Evolutionary conservation across 2,329 filamentous ascomycete genomes (phyloP).

Genomic region (Fusarium secorum): DNA sequence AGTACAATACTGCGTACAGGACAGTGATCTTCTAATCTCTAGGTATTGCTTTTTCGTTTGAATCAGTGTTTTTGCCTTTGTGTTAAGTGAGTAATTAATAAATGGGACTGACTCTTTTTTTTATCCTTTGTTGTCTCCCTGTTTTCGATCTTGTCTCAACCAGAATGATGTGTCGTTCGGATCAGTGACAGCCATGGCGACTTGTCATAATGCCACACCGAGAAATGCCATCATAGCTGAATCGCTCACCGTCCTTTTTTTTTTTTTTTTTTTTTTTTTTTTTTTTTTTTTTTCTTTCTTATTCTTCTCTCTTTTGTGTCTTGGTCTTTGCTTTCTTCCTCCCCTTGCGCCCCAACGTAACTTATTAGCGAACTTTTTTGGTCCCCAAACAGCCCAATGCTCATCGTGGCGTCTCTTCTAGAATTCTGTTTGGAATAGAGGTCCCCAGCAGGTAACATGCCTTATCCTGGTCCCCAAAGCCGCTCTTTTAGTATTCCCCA

Average conservation of each 20-base stretch:
- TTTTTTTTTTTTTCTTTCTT: not conserved
- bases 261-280: constrained; percentile 16
- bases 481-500: constrained; percentile 37
- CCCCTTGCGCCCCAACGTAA: constrained; percentile 21
- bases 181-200: constrained; percentile 14
- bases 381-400: constrained; percentile 10
- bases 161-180: constrained; percentile 29
- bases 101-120: not conserved
- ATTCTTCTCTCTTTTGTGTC: not conserved
- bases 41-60: constrained; percentile 26
- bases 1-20: not conserved
- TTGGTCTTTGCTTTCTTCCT: constrained; percentile 10
- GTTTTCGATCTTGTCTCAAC: constrained; percentile 29
- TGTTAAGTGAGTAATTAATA: not conserved
- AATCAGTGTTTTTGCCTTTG: constrained; percentile 23
- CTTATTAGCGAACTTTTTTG: constrained; percentile 9
- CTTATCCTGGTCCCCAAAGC: constrained; percentile 28
- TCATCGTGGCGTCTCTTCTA: constrained; percentile 39
- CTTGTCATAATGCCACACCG: constrained; percentile 36
- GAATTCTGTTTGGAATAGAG: constrained; percentile 41
- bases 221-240: constrained; percentile 31
- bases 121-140: constrained; percentile 18
- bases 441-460: constrained; percentile 30
- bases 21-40: not conserved
- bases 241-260: constrained; percentile 32